These are phyloP conservation scores for Smittium mucronatum DNA, from an alignment of 371 early-diverging fungal genomes.

Conservation along the genomic window DNA sequence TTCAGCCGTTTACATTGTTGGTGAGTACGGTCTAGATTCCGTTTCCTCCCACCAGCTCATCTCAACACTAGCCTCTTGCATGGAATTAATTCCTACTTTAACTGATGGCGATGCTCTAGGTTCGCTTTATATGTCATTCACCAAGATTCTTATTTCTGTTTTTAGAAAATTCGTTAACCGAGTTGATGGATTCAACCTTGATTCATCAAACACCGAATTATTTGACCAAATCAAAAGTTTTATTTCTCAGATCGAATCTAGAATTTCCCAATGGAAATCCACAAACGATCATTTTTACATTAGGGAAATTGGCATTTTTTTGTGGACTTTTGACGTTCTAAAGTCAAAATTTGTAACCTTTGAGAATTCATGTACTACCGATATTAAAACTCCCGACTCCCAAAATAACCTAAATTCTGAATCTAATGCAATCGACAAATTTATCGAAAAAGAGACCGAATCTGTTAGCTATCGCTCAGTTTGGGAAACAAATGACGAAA, in stretches of 20 bases:
- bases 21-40: slow-evolving; percentile 64
- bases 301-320: not conserved
- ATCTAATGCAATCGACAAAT: too few relatives aligned
- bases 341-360: not conserved
- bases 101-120: not conserved
- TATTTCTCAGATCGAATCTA: not conserved
- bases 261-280: not conserved
- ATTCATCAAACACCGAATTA: not conserved
- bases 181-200: not conserved
- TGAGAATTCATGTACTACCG: too few relatives aligned
- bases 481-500: too few relatives aligned
- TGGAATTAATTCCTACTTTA: slow-evolving; percentile 31
- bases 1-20: slow-evolving; percentile 82
- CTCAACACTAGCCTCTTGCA: slow-evolving; percentile 53
- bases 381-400: too few relatives aligned
- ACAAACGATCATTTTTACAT: not conserved
- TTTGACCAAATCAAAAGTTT: not conserved
- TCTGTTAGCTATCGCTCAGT: too few relatives aligned
- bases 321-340: not conserved
- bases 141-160: not conserved
- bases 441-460: too few relatives aligned
- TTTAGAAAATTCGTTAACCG: not conserved
- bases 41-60: slow-evolving; percentile 44
- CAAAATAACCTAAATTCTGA: too few relatives aligned
- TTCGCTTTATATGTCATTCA: not conserved